A percentile compares a stretch with the other conserved stretches of the same genome.
Evolutionary conservation across 495 filamentous ascomycete species (phyloP).

Genomic region (Cercophora scortea): DNA sequence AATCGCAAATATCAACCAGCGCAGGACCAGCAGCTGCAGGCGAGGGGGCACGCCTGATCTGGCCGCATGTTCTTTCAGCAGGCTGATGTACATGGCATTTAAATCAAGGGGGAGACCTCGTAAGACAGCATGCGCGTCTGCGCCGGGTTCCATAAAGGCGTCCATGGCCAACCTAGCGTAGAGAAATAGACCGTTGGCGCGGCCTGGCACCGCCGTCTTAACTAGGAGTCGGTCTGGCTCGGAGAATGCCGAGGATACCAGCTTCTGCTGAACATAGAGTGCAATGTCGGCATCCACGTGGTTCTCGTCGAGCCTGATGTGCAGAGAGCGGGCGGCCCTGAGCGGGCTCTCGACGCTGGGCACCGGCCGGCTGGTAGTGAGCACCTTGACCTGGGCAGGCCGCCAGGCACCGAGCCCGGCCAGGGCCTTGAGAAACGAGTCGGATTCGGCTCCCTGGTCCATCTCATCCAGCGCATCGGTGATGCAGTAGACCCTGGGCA

Average conservation of each 20-base stretch:
- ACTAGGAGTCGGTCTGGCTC: slow-evolving; percentile 7
- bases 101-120: too few species aligned
- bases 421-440: slow-evolving; percentile 27
- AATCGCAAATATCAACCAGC: too few species aligned
- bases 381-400: slow-evolving; percentile 36
- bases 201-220: slow-evolving; percentile 13
- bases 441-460: slow-evolving; percentile 29
- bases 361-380: slow-evolving; percentile 38
- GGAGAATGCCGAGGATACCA: slow-evolving; percentile 8
- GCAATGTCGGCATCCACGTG: slow-evolving; percentile 35
- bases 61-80: too few species aligned
- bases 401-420: slow-evolving; percentile 26
- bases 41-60: too few species aligned
- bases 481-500: slow-evolving; percentile 36
- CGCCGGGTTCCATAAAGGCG: too few species aligned
- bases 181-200: slow-evolving; percentile 30
- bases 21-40: too few species aligned
- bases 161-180: slow-evolving; percentile 44
- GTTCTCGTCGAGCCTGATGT: slow-evolving; percentile 29
- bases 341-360: slow-evolving; percentile 20
- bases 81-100: too few species aligned
- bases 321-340: slow-evolving; percentile 3
- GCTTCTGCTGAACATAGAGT: slow-evolving; percentile 24
- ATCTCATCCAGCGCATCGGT: slow-evolving; percentile 41
- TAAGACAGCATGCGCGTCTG: too few species aligned